Percentiles rank a stretch among this genome's conserved stretches.
Conservation (phyloP, 78 protist species). For the Dictyostelium capitatum region DNA sequence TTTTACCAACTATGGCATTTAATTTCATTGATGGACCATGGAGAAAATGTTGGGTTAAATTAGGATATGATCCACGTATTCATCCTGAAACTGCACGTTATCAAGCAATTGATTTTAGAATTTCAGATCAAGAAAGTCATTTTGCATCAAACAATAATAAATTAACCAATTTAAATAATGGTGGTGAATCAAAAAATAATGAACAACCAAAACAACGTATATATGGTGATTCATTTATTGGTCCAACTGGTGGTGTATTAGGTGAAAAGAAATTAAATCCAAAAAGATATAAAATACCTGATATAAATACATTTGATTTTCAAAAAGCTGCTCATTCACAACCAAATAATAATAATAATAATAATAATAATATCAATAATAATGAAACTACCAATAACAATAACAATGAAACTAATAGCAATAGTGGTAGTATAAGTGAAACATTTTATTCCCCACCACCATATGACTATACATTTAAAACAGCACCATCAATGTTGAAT, state of each 20-base stretch:
- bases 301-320: conserved; percentile 21
- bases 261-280: conserved; percentile 20
- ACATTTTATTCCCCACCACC: conserved; percentile 1
- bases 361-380: no score
- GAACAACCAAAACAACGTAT: not conserved
- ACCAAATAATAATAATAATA: not conserved
- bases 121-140: not conserved
- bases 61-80: conserved; percentile 44
- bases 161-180: not conserved
- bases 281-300: not conserved
- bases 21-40: conserved; percentile 41
- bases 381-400: no score
- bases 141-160: not conserved
- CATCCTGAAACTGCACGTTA: conserved; percentile 22
- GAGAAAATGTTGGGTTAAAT: conserved; percentile 39
- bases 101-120: conserved; percentile 28
- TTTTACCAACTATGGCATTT: conserved; percentile 17
- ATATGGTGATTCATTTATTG: not conserved
- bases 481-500: not conserved
- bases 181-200: not conserved
- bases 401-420: not conserved
- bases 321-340: not conserved
- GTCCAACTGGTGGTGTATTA: not conserved
- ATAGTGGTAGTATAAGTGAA: not conserved
- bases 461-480: conserved; percentile 29